Conservation (phyloP, 148 eudicot species). For the Rheum nobile region DNA sequence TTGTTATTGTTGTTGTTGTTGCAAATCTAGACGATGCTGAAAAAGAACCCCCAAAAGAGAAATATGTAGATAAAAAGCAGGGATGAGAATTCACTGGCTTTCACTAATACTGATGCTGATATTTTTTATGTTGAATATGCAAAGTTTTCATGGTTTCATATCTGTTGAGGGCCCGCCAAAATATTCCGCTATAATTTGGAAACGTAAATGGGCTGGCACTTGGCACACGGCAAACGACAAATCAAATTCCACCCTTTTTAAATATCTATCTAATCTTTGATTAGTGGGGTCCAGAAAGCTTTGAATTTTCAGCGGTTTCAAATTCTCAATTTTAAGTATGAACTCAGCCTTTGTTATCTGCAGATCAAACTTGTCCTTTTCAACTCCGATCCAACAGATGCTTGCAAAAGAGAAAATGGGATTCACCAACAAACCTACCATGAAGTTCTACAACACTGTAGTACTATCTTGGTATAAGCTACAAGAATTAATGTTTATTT, state of each 20-base stretch:
- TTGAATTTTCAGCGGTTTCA: background rate
- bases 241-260: background rate
- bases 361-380: too few relatives aligned
- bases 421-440: background rate
- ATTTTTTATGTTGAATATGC: background rate
- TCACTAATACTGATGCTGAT: background rate
- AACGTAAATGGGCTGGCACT: background rate
- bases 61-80: background rate
- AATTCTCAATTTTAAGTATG: background rate
- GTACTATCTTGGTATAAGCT: background rate
- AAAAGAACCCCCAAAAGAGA: background rate
- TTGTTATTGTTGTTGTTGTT: background rate
- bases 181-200: background rate
- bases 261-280: too few relatives aligned
- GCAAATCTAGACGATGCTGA: background rate
- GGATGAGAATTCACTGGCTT: background rate
- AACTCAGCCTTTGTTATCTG: background rate
- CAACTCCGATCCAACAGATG: background rate
- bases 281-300: background rate
- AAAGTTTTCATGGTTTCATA: background rate
- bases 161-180: background rate
- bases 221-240: background rate
- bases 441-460: background rate
- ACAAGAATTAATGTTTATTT: background rate
- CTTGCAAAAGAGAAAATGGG: background rate